Evolutionary conservation across 805 yeast genomes (phyloP), one percentile per base, ranked within the genome.

Genomic region (Zygosaccharomyces bailii): DNA sequence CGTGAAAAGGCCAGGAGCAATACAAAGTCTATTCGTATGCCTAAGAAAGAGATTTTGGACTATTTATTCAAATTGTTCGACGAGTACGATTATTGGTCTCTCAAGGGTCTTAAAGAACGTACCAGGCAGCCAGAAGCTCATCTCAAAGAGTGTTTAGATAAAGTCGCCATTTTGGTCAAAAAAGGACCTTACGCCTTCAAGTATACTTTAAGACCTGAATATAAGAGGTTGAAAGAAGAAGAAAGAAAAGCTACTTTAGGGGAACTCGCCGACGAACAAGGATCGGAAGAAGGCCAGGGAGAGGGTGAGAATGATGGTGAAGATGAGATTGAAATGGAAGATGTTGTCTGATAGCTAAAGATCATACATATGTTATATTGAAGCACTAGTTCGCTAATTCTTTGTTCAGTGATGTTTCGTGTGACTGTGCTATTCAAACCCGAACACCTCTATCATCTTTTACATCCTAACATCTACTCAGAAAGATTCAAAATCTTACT

Each of bases 111-210:
- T 50, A 84, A 88, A 59, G 99, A 93, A 63, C 78, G 96, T 54
- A 89, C 97, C 2, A 82, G 84, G 57, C 99, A 93, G 71, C 99
- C 99, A 1, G 99, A 93, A 63, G 83, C 83, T 16, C 95, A 86
- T 63, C 72, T 93, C 51, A 88, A 90, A 61, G 96, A 90, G 61
- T 86, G 93, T 46, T 71, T 93, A 39, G 99, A 91, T 49, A 79
- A 84, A 38, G 87, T 93, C 59, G 98, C 98, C 1, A 76, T 79
- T 24, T 74, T 93, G 60, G 90, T 86, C 56, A 89, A 91, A 63
- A 88, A 88, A 62, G 99, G 99, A 11, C 96, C 99, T 1, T 91
- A 91, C 63, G 95, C 97, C 1, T 76, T 89, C 61, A 90, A 86
- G 67, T 93, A 90, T 67, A 83, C 89, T 46, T 72, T 93, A 59